These are phyloP conservation scores for Teunomyces kruisii DNA, from an alignment of 805 yeast genomes.

Conservation along the genomic window DNA sequence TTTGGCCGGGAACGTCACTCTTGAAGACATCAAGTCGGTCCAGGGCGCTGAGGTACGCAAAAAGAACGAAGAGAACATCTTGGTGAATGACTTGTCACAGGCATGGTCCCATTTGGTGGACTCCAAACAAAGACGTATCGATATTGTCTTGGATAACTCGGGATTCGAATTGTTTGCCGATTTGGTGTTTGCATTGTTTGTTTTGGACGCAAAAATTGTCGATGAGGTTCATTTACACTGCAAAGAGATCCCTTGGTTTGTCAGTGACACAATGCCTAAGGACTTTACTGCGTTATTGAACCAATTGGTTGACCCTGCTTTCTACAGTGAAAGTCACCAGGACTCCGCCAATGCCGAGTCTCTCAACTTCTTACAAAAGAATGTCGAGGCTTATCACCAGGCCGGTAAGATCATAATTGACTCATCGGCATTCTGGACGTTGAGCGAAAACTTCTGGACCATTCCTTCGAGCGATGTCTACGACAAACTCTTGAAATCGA, in stretches of 20 bases:
- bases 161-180: constrained; percentile 97
- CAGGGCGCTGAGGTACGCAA: constrained; percentile 90
- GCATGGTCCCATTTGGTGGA: constrained; percentile 58
- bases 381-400: constrained; percentile 20
- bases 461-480: constrained; percentile 67
- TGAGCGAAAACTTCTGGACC: constrained; percentile 72
- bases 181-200: constrained; percentile 54
- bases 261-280: constrained; percentile 87
- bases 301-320: constrained; percentile 51
- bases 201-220: constrained; percentile 66
- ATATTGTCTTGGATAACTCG: constrained; percentile 86
- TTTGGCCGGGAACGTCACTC: constrained; percentile 74
- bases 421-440: constrained; percentile 85
- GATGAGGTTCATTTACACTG: constrained; percentile 75
- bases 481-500: constrained; percentile 59
- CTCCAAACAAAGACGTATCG: constrained; percentile 53
- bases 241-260: constrained; percentile 95
- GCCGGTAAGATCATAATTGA: constrained; percentile 22
- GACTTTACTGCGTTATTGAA: constrained; percentile 63
- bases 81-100: constrained; percentile 67
- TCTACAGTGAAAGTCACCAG: constrained; percentile 46
- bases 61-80: constrained; percentile 73
- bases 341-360: constrained; percentile 19
- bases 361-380: constrained; percentile 19
- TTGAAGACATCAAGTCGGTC: constrained; percentile 85